A percentile compares a stretch with the other conserved stretches of the same genome.
Conservation (phyloP, 1,139 yeast genomes). For the Candida sp. region DNA sequence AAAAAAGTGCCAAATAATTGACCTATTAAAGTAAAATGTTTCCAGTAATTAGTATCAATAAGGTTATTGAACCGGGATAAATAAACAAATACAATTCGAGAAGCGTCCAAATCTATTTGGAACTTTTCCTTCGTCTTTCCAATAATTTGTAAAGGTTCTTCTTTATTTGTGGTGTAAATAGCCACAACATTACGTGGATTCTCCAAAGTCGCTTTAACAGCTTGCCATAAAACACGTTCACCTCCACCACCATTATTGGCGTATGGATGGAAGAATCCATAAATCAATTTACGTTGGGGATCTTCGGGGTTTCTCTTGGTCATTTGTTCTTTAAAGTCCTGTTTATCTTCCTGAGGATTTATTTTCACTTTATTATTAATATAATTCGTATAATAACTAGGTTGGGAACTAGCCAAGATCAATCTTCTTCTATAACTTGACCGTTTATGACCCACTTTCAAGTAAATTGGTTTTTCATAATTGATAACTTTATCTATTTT, state of each 20-base stretch:
- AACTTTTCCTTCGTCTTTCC: conserved; percentile 60
- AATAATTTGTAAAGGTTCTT: conserved; percentile 52
- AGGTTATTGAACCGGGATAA: conserved; percentile 53
- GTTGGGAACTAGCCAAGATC: conserved; percentile 45
- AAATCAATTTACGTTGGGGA: conserved; percentile 42
- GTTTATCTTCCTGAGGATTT: conserved; percentile 25
- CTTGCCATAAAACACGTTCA: conserved; percentile 95
- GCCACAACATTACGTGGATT: conserved; percentile 57
- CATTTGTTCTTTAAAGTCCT: conserved; percentile 25
- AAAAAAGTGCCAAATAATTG: conserved; percentile 81
- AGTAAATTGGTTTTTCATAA: conserved; percentile 32
- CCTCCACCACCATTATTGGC: conserved; percentile 99
- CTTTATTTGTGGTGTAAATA: conserved; percentile 72
- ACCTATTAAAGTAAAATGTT: conserved; percentile 74
- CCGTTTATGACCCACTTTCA: conserved; percentile 34
- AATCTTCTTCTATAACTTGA: conserved; percentile 53
- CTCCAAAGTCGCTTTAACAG: conserved; percentile 68
- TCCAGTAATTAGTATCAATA: conserved; percentile 77
- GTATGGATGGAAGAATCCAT: conserved; percentile 93
- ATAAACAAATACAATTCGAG: conserved; percentile 69
- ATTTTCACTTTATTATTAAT: conserved; percentile 37
- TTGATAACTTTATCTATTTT: conserved; percentile 31
- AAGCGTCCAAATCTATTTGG: conserved; percentile 49
- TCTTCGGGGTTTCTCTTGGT: conserved; percentile 35
- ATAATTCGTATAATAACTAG: conserved; percentile 47